Conservation (phyloP, 129 eudicot species). For the Oenanthe sinensis region DNA sequence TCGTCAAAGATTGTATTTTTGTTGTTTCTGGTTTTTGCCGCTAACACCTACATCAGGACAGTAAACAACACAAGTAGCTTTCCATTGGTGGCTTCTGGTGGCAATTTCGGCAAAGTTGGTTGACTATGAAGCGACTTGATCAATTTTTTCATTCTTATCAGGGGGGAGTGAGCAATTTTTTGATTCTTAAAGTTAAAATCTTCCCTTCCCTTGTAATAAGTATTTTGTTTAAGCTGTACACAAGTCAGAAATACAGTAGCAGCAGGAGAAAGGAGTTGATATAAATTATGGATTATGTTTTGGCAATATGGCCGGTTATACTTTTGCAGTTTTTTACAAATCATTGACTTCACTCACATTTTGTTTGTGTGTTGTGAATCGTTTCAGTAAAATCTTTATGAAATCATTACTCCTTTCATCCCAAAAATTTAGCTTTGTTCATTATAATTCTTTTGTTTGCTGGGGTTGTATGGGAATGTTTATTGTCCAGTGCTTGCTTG, state of each 20-base stretch:
- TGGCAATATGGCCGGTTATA: background rate
- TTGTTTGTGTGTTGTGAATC: background rate
- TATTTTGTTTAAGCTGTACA: slow-evolving; percentile 8
- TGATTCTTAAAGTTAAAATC: slow-evolving; percentile 8
- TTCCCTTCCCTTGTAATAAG: slow-evolving; percentile 4
- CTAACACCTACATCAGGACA: background rate
- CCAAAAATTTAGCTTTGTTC: background rate
- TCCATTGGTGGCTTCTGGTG: background rate
- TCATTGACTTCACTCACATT: background rate
- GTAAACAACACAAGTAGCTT: slow-evolving; percentile 6
- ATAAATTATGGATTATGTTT: background rate
- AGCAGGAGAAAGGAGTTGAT: background rate
- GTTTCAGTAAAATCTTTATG: background rate
- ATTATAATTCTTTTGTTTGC: background rate
- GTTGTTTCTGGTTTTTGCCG: slow-evolving; percentile 4
- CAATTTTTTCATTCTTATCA: slow-evolving; percentile 8
- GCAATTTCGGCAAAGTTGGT: background rate
- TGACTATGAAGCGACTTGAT: slow-evolving; percentile 1
- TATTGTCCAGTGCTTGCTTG: background rate
- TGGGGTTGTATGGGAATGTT: background rate
- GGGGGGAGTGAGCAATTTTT: slow-evolving; percentile 5
- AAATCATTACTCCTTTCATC: background rate
- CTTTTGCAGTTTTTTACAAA: background rate
- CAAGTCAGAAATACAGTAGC: slow-evolving; percentile 10
- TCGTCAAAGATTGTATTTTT: slow-evolving; percentile 10